Conservation (phyloP, 805 yeast species). For the Candida palmyrensis region DNA sequence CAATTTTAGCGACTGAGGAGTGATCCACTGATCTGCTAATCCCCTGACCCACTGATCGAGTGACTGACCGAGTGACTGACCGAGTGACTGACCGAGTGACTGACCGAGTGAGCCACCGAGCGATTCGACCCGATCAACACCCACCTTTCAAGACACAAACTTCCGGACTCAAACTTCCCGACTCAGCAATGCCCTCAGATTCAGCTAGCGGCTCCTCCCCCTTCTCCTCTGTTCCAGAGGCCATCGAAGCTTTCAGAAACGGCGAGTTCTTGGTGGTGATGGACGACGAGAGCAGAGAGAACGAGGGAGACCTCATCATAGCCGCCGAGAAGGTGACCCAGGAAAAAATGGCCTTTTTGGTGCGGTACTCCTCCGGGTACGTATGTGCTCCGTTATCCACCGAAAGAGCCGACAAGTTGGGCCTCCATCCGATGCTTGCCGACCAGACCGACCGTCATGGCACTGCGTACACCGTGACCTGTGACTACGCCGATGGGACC, state of each 20-base stretch:
- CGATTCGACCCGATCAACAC: too few relatives aligned
- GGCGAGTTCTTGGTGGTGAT: constrained; percentile 91
- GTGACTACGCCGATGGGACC: constrained; percentile 81
- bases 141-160: neutral
- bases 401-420: constrained; percentile 72
- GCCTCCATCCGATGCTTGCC: constrained; percentile 72
- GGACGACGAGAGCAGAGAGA: constrained; percentile 95
- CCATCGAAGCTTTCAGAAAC: constrained; percentile 62
- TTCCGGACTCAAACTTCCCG: neutral
- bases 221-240: constrained; percentile 61
- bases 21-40: too few relatives aligned
- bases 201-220: too few relatives aligned
- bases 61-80: too few relatives aligned
- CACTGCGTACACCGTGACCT: constrained; percentile 93
- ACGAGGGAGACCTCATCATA: constrained; percentile 93
- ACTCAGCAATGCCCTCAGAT: too few relatives aligned
- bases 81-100: too few relatives aligned
- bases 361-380: constrained; percentile 83
- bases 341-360: constrained; percentile 90
- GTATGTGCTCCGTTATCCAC: constrained; percentile 86
- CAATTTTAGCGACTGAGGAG: too few relatives aligned
- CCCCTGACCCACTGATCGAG: too few relatives aligned
- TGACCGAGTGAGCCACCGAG: too few relatives aligned
- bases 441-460: constrained; percentile 78
- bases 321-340: constrained; percentile 83